Evolutionary conservation across 2,329 filamentous ascomycete genomes (phyloP).

Genomic region (Cladosporium phlei): DNA sequence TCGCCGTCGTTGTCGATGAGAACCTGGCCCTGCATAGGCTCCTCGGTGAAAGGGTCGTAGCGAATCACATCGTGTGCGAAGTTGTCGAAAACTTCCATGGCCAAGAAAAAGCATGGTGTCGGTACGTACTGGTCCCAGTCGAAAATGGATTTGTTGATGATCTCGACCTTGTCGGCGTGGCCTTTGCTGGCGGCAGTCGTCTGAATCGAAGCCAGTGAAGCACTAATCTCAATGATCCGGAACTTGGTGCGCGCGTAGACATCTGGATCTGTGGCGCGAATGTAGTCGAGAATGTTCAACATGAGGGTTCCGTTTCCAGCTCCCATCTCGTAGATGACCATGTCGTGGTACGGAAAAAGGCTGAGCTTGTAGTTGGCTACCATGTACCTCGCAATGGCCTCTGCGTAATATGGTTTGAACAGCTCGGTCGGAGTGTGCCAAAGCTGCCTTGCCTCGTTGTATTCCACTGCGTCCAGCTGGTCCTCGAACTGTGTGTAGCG

Average conservation of each 20-base stretch:
- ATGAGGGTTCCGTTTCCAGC: slow-evolving; percentile 96
- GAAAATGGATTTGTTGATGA: slow-evolving; percentile 92
- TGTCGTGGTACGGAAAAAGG: slow-evolving; percentile 89
- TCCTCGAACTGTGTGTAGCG: slow-evolving; percentile 92
- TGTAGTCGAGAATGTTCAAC: slow-evolving; percentile 96
- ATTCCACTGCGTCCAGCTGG: slow-evolving; percentile 66
- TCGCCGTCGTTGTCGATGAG: slow-evolving; percentile 80
- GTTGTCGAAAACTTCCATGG: slow-evolving; percentile 97
- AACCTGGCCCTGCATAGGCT: slow-evolving; percentile 82
- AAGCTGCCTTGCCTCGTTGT: slow-evolving; percentile 75
- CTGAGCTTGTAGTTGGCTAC: slow-evolving; percentile 94
- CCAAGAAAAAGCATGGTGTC: slow-evolving; percentile 93
- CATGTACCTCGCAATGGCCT: slow-evolving; percentile 93
- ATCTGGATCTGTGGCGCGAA: slow-evolving; percentile 79
- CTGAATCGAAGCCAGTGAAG: slow-evolving; percentile 73
- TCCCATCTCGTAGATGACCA: slow-evolving; percentile 98
- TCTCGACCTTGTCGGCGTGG: slow-evolving; percentile 81
- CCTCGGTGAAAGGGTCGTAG: slow-evolving; percentile 76
- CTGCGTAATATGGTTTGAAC: slow-evolving; percentile 93
- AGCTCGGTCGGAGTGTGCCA: slow-evolving; percentile 99
- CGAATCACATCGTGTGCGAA: slow-evolving; percentile 93
- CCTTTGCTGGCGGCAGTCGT: slow-evolving; percentile 64
- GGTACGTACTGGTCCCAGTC: slow-evolving; percentile 88
- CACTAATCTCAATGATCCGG: slow-evolving; percentile 93
- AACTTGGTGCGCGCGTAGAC: slow-evolving; percentile 92